Evolutionary conservation across 495 filamentous ascomycete genomes (phyloP).

Genomic region (Neurospora sp.): DNA sequence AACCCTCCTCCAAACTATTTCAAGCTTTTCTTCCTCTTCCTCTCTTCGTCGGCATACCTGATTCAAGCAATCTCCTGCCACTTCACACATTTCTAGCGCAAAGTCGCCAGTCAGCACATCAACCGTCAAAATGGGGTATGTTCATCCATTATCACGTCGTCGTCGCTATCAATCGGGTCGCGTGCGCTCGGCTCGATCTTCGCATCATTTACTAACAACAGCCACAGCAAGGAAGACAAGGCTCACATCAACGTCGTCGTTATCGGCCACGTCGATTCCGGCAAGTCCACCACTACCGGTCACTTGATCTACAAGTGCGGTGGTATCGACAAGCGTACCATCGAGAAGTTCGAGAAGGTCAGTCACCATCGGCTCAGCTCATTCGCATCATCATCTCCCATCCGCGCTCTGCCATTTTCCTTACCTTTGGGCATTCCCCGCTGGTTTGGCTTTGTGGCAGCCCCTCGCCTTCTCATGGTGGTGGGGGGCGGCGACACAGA

Average conservation of each 20-base stretch:
- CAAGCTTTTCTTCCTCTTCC: slow-evolving; percentile 15
- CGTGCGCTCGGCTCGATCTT: not conserved
- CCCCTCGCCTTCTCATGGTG: slow-evolving; percentile 19
- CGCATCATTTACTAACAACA: slow-evolving; percentile 11
- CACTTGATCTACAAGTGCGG: slow-evolving; percentile 99
- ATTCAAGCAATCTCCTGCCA: slow-evolving; percentile 29
- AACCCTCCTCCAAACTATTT: slow-evolving; percentile 16
- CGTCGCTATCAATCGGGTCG: not conserved
- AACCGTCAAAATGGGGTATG: slow-evolving; percentile 25
- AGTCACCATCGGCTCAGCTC: slow-evolving; percentile 22
- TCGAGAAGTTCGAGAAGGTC: slow-evolving; percentile 99
- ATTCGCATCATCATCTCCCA: slow-evolving; percentile 1
- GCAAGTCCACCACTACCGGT: slow-evolving; percentile 92
- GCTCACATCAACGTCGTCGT: slow-evolving; percentile 95
- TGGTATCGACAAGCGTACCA: slow-evolving; percentile 99
- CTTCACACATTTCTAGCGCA: slow-evolving; percentile 16
- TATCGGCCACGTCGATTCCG: slow-evolving; percentile 99
- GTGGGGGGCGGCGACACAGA: slow-evolving; percentile 21
- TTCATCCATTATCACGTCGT: not conserved
- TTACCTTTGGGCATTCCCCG: slow-evolving; percentile 7
- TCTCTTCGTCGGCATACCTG: slow-evolving; percentile 28
- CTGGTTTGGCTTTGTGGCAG: slow-evolving; percentile 15
- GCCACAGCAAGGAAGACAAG: slow-evolving; percentile 68
- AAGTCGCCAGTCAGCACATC: slow-evolving; percentile 12
- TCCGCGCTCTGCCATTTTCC: slow-evolving; percentile 1